These are phyloP conservation scores for Monosporascus sp. DNA, from an alignment of 2,329 filamentous ascomycete genomes.

Conservation along the genomic window DNA sequence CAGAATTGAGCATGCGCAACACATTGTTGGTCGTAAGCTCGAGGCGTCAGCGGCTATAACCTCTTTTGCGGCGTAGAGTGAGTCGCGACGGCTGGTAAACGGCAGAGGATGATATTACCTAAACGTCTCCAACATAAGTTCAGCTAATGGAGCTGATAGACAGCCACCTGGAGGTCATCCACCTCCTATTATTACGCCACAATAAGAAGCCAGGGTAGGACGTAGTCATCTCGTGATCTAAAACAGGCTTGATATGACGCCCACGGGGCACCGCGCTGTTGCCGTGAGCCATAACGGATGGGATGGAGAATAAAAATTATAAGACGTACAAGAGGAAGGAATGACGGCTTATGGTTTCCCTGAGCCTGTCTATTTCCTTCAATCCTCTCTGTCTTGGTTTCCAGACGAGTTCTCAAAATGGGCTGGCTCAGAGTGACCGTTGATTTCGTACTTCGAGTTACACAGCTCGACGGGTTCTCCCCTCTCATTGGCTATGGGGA, in stretches of 20 bases:
- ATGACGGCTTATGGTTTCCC: too few relatives aligned
- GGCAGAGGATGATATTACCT: background rate
- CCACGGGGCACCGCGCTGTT: too few relatives aligned
- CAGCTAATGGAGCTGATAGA: background rate
- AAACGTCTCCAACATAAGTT: background rate
- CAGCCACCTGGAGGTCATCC: background rate
- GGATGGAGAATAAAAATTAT: too few relatives aligned
- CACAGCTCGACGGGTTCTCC: conserved; percentile 7
- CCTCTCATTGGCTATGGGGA: conserved; percentile 1
- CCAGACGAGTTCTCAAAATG: conserved; percentile 1
- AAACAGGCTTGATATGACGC: too few relatives aligned
- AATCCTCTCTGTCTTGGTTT: background rate
- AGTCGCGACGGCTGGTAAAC: background rate
- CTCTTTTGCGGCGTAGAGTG: too few relatives aligned
- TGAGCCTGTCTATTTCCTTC: background rate
- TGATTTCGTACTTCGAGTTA: conserved; percentile 9
- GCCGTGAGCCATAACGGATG: too few relatives aligned
- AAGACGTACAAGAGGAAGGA: too few relatives aligned
- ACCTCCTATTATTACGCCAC: background rate
- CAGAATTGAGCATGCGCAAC: too few relatives aligned
- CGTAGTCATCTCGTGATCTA: background rate
- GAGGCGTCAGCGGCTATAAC: too few relatives aligned
- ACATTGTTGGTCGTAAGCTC: too few relatives aligned
- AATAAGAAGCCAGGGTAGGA: background rate
- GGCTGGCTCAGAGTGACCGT: conserved; percentile 11